Percentiles rank a stretch among this genome's conserved stretches.
These are phyloP conservation scores for Xanthoconium purpureum DNA, from an alignment of 768 basidiomycete species.

Conservation along the genomic window DNA sequence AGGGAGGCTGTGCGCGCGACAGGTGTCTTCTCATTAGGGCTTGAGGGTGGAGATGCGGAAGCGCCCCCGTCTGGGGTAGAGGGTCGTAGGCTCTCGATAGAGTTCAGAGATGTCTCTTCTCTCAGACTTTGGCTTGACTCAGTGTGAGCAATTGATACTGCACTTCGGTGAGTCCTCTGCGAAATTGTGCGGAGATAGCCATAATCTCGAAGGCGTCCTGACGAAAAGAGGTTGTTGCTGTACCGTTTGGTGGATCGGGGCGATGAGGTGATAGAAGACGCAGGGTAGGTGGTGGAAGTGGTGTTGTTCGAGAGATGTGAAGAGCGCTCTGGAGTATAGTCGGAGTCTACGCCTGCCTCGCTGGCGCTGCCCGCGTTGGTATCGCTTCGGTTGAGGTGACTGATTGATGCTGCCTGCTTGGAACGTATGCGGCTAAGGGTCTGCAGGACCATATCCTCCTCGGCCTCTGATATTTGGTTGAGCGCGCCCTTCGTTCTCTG, in stretches of 20 bases:
- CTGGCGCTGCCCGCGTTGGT: conserved; percentile 11
- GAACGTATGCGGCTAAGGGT: conserved; percentile 56
- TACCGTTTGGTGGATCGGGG: conserved; percentile 62
- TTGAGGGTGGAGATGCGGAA: conserved; percentile 41
- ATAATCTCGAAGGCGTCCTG: conserved; percentile 75
- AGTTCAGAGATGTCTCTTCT: conserved; percentile 42
- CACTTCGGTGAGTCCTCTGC: conserved; percentile 38
- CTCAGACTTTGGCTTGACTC: conserved; percentile 43
- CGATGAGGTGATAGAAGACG: conserved; percentile 42
- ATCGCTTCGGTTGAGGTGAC: conserved; percentile 18
- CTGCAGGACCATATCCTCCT: conserved; percentile 82
- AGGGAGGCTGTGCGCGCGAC: conserved; percentile 43
- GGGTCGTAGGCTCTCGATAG: conserved; percentile 48
- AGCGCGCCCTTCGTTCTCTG: conserved; percentile 69
- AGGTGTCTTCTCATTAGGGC: conserved; percentile 40
- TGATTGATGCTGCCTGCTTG: conserved; percentile 27
- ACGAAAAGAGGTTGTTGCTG: conserved; percentile 85
- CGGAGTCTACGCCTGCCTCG: conserved; percentile 27
- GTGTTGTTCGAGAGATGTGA: conserved; percentile 38
- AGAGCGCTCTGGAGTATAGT: conserved; percentile 32
- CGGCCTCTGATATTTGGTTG: conserved; percentile 73
- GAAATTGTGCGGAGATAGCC: conserved; percentile 60
- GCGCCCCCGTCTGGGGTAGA: conserved; percentile 53
- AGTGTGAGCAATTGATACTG: conserved; percentile 45
- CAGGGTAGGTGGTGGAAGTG: conserved; percentile 34